Base-by-base conservation (phyloP, 2,329 filamentous ascomycete genomes). In the Seiridium unicorne region DNA sequence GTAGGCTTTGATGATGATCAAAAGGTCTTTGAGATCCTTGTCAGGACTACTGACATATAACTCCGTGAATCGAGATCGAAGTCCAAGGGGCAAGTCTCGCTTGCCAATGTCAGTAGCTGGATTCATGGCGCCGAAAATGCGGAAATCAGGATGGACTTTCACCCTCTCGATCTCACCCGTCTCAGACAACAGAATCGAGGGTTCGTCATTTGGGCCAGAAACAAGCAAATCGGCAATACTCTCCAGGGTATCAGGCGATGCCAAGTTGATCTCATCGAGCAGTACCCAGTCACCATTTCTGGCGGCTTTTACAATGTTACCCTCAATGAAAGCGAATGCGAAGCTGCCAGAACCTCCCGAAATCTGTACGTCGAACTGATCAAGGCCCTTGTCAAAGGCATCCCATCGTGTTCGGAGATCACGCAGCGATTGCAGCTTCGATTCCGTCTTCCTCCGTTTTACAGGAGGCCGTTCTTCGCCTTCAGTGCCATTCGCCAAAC, bases 91-190 rank as follows among this genome's bases (percentile, higher is more conserved):
- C 13, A 99, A 79, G 73, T 99, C 95, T 59, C 94, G 89, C 77
- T 99, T 99, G 62, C 96, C 95, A 59, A 97, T 88, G 77, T 99
- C 95, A 3, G 95, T 99, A 4, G 95, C 95, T 36, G 95, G 95
- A 70, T 99, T 99, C 95, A 99, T 99, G 35, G 96, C 95, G 56
- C 92, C 96, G 71, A 99, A 99, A 11, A 99, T 91, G 44, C 95
- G 88, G 73, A 99, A 99, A 64, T 97, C 88, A 0, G 92, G 89
- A 73, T 99, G 94, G 0, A 93, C 95, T 62, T 89, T 84, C 42
- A 99, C 89, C 64, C 93, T 87, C 73, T 98, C 92, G 48, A 97
- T 92, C 66, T 95, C 93, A 44, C 95, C 95, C 44, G 93, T 95
- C 77, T 99, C 95, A 0, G 93, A 93, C 6, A 99, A 83, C 4